phyloP scores from a whole-genome alignment of 2,329 filamentous ascomycete genomes.

The Raffaelea deltoideospora region DNA sequence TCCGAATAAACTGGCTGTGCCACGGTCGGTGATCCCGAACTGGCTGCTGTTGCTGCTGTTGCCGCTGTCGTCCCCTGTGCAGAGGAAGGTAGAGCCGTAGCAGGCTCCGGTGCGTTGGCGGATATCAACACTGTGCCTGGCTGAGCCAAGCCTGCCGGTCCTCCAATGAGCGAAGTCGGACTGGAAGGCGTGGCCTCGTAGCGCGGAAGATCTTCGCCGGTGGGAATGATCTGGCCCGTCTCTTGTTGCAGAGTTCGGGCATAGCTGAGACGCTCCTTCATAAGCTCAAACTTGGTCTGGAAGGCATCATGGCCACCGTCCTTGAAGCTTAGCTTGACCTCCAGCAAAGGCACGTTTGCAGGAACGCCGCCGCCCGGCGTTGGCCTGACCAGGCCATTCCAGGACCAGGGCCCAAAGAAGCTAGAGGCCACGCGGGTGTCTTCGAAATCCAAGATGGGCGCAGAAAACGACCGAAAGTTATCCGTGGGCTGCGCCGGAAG shows the following conservation, averaged over 20 bases:
- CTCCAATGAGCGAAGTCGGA: too few species aligned
- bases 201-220: slow-evolving; percentile 75
- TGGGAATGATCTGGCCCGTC: slow-evolving; percentile 44
- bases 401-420: slow-evolving; percentile 86
- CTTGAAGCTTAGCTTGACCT: slow-evolving; percentile 78
- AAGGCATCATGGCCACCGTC: slow-evolving; percentile 94
- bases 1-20: too few species aligned
- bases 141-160: too few species aligned
- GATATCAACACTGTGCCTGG: too few species aligned
- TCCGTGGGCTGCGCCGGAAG: slow-evolving; percentile 57
- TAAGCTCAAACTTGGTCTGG: slow-evolving; percentile 63
- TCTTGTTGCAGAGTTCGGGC: slow-evolving; percentile 61
- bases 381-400: slow-evolving; percentile 66
- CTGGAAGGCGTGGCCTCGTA: slow-evolving; percentile 45
- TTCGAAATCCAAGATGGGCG: slow-evolving; percentile 72
- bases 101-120: too few species aligned
- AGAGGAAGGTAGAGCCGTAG: too few species aligned
- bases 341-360: slow-evolving; percentile 53
- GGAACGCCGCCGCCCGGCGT: slow-evolving; percentile 75
- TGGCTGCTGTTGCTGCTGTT: slow-evolving; percentile 11
- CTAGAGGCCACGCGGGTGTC: slow-evolving; percentile 78
- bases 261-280: slow-evolving; percentile 72
- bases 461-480: slow-evolving; percentile 72
- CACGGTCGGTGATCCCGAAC: too few species aligned
- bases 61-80: too few species aligned